Conservation (phyloP, 2,329 filamentous ascomycete species). For the Penicillium verrucosum region DNA sequence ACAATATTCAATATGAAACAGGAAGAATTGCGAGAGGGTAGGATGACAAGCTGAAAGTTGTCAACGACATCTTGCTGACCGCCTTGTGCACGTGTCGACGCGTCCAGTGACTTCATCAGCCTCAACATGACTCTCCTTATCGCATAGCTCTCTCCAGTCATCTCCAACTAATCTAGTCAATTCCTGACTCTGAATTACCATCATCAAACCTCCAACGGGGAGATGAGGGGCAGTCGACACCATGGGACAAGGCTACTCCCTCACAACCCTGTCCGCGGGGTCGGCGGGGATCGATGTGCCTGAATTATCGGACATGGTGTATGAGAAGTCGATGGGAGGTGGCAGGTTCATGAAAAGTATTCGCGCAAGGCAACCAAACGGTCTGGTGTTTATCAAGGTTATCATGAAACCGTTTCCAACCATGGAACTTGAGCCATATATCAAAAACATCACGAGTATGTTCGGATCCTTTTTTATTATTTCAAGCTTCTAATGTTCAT, state of each 20-base stretch:
- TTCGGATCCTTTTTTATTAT: constrained; percentile 13
- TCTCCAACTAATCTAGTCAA: background rate
- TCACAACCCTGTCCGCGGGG: constrained; percentile 85
- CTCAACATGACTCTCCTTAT: constrained; percentile 9
- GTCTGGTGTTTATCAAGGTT: constrained; percentile 89
- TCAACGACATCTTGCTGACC: constrained; percentile 13
- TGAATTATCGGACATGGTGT: constrained; percentile 83
- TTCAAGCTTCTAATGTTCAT: constrained; percentile 2
- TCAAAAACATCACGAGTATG: constrained; percentile 70
- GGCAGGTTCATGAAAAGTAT: constrained; percentile 97
- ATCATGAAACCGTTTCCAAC: constrained; percentile 87
- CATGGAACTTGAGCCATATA: constrained; percentile 76
- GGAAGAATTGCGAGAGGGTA: background rate
- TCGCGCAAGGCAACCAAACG: constrained; percentile 82
- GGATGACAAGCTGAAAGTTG: background rate
- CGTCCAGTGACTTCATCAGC: constrained; percentile 22
- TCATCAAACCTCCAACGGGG: constrained; percentile 12
- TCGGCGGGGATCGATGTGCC: constrained; percentile 91
- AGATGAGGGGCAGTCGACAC: constrained; percentile 35
- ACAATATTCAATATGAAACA: background rate
- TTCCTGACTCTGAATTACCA: background rate
- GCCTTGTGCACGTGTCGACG: constrained; percentile 22
- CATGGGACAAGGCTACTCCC: constrained; percentile 97
- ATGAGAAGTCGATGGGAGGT: constrained; percentile 88
- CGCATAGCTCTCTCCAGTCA: background rate